Evolutionary conservation across 2,329 filamentous ascomycete species (phyloP), one percentile per base, ranked within the genome.

Genomic region (Dactylellina cionopaga): DNA sequence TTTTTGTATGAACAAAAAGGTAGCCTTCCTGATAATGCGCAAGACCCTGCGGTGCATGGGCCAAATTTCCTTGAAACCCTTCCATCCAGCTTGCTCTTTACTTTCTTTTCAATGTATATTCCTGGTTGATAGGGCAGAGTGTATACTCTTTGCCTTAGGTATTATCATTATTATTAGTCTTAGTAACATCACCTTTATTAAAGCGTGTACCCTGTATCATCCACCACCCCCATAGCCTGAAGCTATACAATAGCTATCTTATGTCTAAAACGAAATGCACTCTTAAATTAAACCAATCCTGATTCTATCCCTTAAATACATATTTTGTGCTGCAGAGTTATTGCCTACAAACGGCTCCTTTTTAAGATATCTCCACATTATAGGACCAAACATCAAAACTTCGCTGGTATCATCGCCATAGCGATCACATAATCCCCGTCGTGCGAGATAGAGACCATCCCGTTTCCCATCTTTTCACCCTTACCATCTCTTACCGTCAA

Each of bases 401-500:
- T 51, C n/a, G 19, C 17, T 31, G 75, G 73, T 17, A 77, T 43
- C 64, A 77, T 56, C 3, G 74, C 76, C 68, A 76, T 74, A 11
- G 76, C 76, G 13, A 77, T 54, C 10, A 77, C 72, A 58, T 77
- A 77, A 39, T 77, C 76, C 19, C 76, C 76, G 54, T 77, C 76
- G 62, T 77, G 76, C 24, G 74, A 75, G 51, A 77, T 77, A 15
- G 76, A 76, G 39, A 77, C 17, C 15, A 60, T 64, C 1, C 75
- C 76, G 10, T 54, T 46, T 25, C 49, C 60, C 17, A 51, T 62
- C 43, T 59, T 63, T n/a, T n/a, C 19, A 0, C 70, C 62, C 2
- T 13, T n/a, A n/a, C 33, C 33, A n/a, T 58, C 43, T 31, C 33
- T 33, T 6, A 71, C 58, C 7, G 49, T 54, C n/a, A 71, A 51